Base-by-base conservation (phyloP, 129 eudicot species). In the Heracleum sosnowskyi region DNA sequence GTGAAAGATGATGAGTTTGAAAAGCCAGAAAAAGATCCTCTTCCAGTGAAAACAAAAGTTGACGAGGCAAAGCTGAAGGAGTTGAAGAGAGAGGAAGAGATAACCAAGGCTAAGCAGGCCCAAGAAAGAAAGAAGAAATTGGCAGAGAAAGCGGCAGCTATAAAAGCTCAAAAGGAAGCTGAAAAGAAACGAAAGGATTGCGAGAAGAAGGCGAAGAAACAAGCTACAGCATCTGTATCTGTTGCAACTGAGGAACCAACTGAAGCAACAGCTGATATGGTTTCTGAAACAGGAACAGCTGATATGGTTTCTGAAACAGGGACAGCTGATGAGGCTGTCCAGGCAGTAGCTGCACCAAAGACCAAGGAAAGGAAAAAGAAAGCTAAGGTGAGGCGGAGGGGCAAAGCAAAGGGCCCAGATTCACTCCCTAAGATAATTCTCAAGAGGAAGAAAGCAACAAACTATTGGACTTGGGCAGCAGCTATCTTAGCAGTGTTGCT, bases 111-210 rank as follows among this genome's bases (percentile, higher is more conserved):
- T 39, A 84, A 81, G 69, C 93, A 85, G 79, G 96, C 98, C 26
- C 84, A 85, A 82, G 96, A 94, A 79, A 88, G 98, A 86, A 94
- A 94, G 96, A 94, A 90, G 76, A 91, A 91, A 84, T 75, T 82
- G 74, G 89, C 93, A 3, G 98, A 94, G 84, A 94, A 90, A 86
- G 96, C 96, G 2, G 97, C 96, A 3, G 91, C 93, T 44, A 80
- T 86, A 55, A 94, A 89, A 81, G 92, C 97, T 29, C 93, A 94
- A 76, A 94, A 94, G 81, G 97, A 94, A 84, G 97, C 98, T 45
- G 98, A 94, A 77, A 91, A 91, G 96, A 94, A 94, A 81, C 90
- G 79, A 28, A 94, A 91, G 97, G 96, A 91, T n/a, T 89, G 84
- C 11, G 98, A 94, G 86, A 94, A 91, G 87, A 90, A 86, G 79